Percentiles rank a stretch among this genome's conserved stretches.
Evolutionary conservation across 257 asterid species (phyloP).

Genomic region (Solanum virginianum): DNA sequence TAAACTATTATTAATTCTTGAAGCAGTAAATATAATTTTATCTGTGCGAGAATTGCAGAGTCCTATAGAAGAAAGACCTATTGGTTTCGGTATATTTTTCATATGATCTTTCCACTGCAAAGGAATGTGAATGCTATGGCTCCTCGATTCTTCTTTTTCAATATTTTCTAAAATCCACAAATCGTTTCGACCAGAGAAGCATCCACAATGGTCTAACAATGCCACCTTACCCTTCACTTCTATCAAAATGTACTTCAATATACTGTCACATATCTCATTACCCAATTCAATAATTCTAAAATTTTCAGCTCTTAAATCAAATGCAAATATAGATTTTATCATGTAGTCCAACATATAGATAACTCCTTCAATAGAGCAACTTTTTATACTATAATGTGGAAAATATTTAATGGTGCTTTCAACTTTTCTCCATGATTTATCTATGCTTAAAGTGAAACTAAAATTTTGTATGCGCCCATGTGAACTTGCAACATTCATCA

Average conservation of each 20-base stretch:
- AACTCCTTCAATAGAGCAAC: background rate
- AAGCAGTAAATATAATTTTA: background rate
- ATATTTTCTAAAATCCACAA: background rate
- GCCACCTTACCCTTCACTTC: background rate
- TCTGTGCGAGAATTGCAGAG: background rate
- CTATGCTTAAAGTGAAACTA: background rate
- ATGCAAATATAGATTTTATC: background rate
- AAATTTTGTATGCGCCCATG: rapidly evolving
- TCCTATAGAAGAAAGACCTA: background rate
- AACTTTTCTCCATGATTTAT: background rate
- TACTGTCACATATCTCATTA: background rate
- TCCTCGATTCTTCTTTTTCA: background rate
- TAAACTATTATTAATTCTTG: background rate
- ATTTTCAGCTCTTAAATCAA: background rate
- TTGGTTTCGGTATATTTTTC: background rate
- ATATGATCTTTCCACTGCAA: background rate
- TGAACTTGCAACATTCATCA: background rate
- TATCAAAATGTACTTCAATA: background rate
- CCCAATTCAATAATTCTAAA: background rate
- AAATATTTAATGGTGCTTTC: background rate
- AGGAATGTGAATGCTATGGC: background rate
- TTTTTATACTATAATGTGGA: background rate
- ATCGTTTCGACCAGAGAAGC: background rate
- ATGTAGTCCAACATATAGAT: background rate
- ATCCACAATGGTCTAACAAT: background rate